phyloP scores from a whole-genome alignment of 768 basidiomycete species.

The Panaeolus papilionaceus region DNA sequence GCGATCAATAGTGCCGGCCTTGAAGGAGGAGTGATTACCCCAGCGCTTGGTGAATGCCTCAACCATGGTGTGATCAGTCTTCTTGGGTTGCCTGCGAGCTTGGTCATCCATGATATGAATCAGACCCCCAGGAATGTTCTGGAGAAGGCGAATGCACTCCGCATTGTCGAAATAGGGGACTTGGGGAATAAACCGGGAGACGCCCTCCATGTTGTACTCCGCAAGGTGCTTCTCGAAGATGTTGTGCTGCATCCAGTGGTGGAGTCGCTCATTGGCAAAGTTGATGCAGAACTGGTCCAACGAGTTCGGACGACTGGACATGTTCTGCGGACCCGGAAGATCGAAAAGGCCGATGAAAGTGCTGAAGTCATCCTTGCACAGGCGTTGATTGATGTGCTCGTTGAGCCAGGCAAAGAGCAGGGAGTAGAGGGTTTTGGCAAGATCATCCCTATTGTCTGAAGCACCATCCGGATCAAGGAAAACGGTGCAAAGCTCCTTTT shows the following conservation, averaged over 20 bases:
- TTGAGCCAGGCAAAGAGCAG: slow-evolving; percentile 96
- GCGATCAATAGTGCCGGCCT: slow-evolving; percentile 75
- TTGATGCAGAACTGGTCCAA: slow-evolving; percentile 97
- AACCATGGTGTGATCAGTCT: slow-evolving; percentile 93
- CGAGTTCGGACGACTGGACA: slow-evolving; percentile 86
- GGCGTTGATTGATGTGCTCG: slow-evolving; percentile 93
- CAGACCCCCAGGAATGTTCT: slow-evolving; percentile 88
- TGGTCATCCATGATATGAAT: slow-evolving; percentile 99
- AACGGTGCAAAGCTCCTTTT: slow-evolving; percentile 96
- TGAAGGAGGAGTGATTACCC: slow-evolving; percentile 94
- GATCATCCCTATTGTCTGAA: slow-evolving; percentile 91
- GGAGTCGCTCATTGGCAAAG: slow-evolving; percentile 92
- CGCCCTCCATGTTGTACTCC: slow-evolving; percentile 86
- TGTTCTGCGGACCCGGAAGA: slow-evolving; percentile 92
- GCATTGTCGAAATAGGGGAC: slow-evolving; percentile 89
- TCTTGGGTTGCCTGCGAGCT: slow-evolving; percentile 83
- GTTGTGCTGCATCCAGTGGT: slow-evolving; percentile 79
- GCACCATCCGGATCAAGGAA: slow-evolving; percentile 96
- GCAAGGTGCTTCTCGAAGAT: slow-evolving; percentile 83
- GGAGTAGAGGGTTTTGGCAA: slow-evolving; percentile 92
- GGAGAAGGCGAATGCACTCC: slow-evolving; percentile 86
- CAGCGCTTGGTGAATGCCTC: slow-evolving; percentile 94
- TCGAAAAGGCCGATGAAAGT: slow-evolving; percentile 95
- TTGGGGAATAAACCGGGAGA: slow-evolving; percentile 70
- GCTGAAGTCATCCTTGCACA: slow-evolving; percentile 91